phyloP scores from a whole-genome alignment of 192 early-diverging fungal genomes.

The Borealophlyctis nickersoniae region DNA sequence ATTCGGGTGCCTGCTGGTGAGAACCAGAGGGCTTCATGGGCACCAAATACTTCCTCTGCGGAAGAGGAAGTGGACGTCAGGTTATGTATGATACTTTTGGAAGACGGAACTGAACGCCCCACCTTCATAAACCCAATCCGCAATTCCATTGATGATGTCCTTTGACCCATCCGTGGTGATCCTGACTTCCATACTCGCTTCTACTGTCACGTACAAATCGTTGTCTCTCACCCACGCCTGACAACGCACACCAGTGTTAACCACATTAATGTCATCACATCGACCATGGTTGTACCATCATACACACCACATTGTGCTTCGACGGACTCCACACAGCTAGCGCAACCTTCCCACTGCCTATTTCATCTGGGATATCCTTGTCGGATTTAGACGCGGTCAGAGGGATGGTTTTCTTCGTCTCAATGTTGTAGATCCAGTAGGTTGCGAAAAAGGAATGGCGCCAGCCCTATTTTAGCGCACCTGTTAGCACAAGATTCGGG shows the following conservation, averaged over 20 bases:
- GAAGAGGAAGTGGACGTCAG: constrained; percentile 10
- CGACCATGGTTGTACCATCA: background rate
- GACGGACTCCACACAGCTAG: constrained; percentile 75
- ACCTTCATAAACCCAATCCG: constrained; percentile 99
- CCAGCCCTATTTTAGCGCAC: constrained; percentile 59
- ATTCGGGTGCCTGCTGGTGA: constrained; percentile 73
- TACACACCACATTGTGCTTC: constrained; percentile 66
- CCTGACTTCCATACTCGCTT: constrained; percentile 59
- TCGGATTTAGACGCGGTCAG: constrained; percentile 45
- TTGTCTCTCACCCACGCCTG: constrained; percentile 86
- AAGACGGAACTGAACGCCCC: constrained; percentile 24
- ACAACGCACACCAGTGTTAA: background rate
- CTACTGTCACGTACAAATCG: constrained; percentile 75
- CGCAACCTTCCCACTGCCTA: constrained; percentile 52
- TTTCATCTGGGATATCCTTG: constrained; percentile 33
- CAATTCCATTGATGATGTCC: constrained; percentile 83
- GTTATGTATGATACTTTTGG: background rate
- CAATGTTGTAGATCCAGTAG: constrained; percentile 74
- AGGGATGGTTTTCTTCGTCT: constrained; percentile 55
- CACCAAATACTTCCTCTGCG: constrained; percentile 85
- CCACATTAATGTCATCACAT: background rate
- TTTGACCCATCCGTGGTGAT: constrained; percentile 83
- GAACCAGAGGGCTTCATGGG: constrained; percentile 78
- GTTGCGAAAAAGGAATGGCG: constrained; percentile 79
- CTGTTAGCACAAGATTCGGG: constrained; percentile 29